These are phyloP conservation scores for Alternaria sp. DNA, from an alignment of 2,329 filamentous ascomycete species.

Conservation along the genomic window DNA sequence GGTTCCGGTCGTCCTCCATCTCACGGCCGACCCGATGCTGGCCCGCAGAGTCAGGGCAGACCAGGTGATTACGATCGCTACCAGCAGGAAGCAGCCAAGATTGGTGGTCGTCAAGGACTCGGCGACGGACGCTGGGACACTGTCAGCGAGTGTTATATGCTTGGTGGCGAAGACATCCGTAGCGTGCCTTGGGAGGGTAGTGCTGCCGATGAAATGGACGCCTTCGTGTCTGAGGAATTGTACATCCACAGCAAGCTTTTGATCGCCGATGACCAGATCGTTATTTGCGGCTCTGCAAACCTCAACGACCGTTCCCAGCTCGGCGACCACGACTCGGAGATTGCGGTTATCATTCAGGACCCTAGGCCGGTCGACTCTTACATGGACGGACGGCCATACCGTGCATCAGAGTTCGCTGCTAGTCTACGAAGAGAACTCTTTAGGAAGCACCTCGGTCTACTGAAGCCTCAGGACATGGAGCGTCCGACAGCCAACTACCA, in stretches of 20 bases:
- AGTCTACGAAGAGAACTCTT: constrained; percentile 86
- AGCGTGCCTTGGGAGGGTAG: constrained; percentile 68
- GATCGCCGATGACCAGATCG: constrained; percentile 82
- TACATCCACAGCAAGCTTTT: constrained; percentile 75
- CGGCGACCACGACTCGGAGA: constrained; percentile 85
- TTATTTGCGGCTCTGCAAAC: constrained; percentile 81
- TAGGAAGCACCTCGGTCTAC: constrained; percentile 88
- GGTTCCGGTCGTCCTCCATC: constrained; percentile 25
- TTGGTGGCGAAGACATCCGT: constrained; percentile 74
- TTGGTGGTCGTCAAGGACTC: constrained; percentile 57
- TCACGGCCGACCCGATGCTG: constrained; percentile 31
- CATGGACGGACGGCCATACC: constrained; percentile 78
- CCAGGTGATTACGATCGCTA: constrained; percentile 70
- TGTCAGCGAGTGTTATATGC: constrained; percentile 85
- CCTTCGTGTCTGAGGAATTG: constrained; percentile 70
- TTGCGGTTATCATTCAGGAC: constrained; percentile 89
- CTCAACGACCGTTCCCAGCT: constrained; percentile 79
- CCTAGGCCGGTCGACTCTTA: constrained; percentile 71
- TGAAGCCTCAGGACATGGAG: constrained; percentile 76
- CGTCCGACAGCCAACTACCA: constrained; percentile 65
- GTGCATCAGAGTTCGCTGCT: constrained; percentile 78
- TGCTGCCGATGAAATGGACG: constrained; percentile 65
- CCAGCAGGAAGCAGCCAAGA: constrained; percentile 71
- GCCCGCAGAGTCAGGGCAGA: constrained; percentile 34
- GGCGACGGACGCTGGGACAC: constrained; percentile 73